phyloP scores from a whole-genome alignment of 2,329 filamentous ascomycete genomes.

The Orbilia blumenaviensis region DNA sequence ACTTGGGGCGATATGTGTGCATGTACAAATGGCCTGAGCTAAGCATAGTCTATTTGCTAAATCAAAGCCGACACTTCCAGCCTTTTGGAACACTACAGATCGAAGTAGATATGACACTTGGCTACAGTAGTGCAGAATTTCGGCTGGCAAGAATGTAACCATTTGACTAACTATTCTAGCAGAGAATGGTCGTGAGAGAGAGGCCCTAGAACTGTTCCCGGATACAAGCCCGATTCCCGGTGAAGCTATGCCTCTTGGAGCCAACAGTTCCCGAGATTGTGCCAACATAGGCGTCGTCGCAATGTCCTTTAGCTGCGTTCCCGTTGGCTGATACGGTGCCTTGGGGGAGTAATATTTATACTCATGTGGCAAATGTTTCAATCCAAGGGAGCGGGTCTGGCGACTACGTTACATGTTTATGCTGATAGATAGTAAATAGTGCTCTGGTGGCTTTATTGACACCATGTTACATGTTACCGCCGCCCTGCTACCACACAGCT shows the following conservation, averaged over 20 bases:
- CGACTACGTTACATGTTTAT: background rate
- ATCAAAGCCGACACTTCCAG: background rate
- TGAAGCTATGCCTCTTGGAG: background rate
- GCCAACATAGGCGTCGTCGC: background rate
- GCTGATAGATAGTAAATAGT: background rate
- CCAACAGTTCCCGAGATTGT: background rate
- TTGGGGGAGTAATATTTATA: constrained; percentile 3
- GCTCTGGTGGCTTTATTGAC: background rate
- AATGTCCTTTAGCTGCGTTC: background rate
- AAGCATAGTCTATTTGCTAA: background rate
- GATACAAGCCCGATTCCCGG: background rate
- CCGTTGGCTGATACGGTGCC: background rate
- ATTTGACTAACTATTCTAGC: background rate
- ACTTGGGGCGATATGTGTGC: background rate
- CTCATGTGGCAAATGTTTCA: background rate
- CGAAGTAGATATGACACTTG: background rate
- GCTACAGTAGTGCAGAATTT: background rate
- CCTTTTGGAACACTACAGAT: background rate
- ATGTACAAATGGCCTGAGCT: constrained; percentile 5
- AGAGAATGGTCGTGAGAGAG: background rate
- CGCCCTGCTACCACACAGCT: background rate
- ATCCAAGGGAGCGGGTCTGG: background rate
- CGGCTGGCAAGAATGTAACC: constrained; percentile 3
- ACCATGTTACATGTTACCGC: background rate
- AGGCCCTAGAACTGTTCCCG: background rate